Percentiles rank a stretch among this genome's conserved stretches.
Conservation (phyloP, 129 eudicot species). For the Arctium minus region DNA sequence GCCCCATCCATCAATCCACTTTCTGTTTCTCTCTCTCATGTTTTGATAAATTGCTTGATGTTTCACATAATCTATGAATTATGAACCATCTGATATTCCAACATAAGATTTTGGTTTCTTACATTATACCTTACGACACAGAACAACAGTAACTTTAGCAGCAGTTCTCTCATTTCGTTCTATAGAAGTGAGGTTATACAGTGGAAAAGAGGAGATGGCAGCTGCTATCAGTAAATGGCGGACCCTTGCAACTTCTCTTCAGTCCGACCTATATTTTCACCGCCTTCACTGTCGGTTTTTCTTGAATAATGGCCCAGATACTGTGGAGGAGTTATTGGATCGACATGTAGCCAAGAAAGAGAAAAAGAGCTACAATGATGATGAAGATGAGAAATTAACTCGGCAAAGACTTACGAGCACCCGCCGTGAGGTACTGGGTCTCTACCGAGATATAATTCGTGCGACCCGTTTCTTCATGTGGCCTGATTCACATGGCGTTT, state of each 20-base stretch:
- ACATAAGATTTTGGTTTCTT: not conserved
- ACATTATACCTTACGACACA: not conserved
- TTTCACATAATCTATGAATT: not conserved
- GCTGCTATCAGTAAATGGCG: conserved; percentile 20
- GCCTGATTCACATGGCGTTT: conserved; percentile 61
- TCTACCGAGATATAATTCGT: conserved; percentile 78
- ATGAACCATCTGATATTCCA: not conserved
- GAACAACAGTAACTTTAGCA: not conserved
- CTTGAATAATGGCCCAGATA: conserved; percentile 77
- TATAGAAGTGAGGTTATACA: not conserved
- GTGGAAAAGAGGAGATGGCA: conserved; percentile 27
- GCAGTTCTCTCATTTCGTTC: not conserved
- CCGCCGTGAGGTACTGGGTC: conserved; percentile 78
- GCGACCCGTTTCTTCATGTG: conserved; percentile 87
- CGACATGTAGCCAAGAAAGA: conserved; percentile 67
- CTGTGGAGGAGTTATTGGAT: conserved; percentile 84
- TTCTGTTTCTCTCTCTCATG: not conserved
- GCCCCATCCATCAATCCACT: too few relatives aligned
- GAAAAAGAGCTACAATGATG: conserved; percentile 35
- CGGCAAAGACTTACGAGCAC: conserved; percentile 79
- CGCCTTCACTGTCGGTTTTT: conserved; percentile 22
- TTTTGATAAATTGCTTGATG: not conserved
- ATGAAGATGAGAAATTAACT: conserved; percentile 52
- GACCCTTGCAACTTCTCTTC: conserved; percentile 20
- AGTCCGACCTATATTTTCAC: conserved; percentile 12